These are phyloP conservation scores for Cryomyces minteri DNA, from an alignment of 495 filamentous ascomycete genomes.

Conservation along the genomic window DNA sequence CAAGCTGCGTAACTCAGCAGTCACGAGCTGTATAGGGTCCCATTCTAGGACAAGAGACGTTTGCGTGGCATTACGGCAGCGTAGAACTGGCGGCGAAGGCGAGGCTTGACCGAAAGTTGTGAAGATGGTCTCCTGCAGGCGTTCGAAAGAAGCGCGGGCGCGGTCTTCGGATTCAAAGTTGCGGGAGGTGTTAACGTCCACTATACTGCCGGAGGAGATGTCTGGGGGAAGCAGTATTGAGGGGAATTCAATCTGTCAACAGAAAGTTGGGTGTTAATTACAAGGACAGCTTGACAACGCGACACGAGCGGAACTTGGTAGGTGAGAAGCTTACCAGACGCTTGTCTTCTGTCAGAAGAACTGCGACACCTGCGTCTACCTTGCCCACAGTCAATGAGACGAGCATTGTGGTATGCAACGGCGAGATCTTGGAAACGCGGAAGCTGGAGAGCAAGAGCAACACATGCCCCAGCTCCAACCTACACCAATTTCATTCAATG, in stretches of 20 bases:
- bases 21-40: constrained; percentile 87
- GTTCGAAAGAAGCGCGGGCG: constrained; percentile 52
- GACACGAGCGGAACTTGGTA: not conserved
- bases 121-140: constrained; percentile 76
- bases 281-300: too few relatives aligned
- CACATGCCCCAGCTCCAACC: too few relatives aligned
- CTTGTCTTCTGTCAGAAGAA: constrained; percentile 92
- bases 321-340: constrained; percentile 47
- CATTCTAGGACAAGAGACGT: constrained; percentile 95
- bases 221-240: constrained; percentile 91
- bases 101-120: constrained; percentile 64
- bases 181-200: constrained; percentile 90
- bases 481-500: too few relatives aligned
- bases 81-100: constrained; percentile 63
- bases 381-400: constrained; percentile 98
- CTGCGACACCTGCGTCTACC: constrained; percentile 95
- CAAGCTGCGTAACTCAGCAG: constrained; percentile 71
- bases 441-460: too few relatives aligned
- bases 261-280: not conserved
- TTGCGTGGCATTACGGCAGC: constrained; percentile 89
- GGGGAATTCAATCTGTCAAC: constrained; percentile 81
- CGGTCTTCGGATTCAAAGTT: constrained; percentile 61
- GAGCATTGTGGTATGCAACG: constrained; percentile 41
- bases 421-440: too few relatives aligned
- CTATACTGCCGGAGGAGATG: constrained; percentile 87